These are phyloP conservation scores for Datura wrightii DNA, from an alignment of 257 asterid species.

Conservation along the genomic window DNA sequence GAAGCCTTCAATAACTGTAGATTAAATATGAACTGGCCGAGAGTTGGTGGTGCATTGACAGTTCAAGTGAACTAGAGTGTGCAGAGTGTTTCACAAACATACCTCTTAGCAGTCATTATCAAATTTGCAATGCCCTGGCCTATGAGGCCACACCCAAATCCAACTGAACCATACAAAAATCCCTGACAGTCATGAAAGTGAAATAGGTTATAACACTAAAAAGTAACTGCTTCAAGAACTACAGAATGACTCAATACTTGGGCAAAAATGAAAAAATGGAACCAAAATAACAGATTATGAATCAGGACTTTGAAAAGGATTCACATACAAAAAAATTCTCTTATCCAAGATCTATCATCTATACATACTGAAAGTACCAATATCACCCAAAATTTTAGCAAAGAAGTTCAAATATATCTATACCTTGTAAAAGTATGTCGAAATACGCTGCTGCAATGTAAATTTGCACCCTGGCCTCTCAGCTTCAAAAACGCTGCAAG, in stretches of 20 bases:
- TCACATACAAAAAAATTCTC: neutral
- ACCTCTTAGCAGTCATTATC: conserved; percentile 97
- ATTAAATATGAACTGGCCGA: neutral
- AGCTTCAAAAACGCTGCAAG: conserved; percentile 83
- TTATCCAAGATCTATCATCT: conserved; percentile 26
- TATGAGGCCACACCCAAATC: conserved; percentile 87
- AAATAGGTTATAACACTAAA: conserved; percentile 26
- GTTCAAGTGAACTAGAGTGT: conserved; percentile 5
- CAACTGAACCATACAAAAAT: conserved; percentile 87
- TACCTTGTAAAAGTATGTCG: conserved; percentile 93
- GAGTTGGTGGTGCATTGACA: neutral
- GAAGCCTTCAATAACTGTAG: neutral
- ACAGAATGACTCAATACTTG: conserved; percentile 18
- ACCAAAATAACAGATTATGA: neutral
- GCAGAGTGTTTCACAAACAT: conserved; percentile 10
- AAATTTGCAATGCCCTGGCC: conserved; percentile 96
- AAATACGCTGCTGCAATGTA: conserved; percentile 80
- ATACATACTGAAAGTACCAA: conserved; percentile 18
- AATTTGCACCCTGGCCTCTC: conserved; percentile 88
- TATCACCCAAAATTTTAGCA: neutral
- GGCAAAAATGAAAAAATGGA: neutral
- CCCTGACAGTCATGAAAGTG: conserved; percentile 60
- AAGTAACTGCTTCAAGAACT: conserved; percentile 22
- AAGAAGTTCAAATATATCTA: conserved; percentile 16
- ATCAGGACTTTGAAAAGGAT: neutral